phyloP scores from a whole-genome alignment of 345 rosid genomes.

The Cardamine resedifolia region DNA sequence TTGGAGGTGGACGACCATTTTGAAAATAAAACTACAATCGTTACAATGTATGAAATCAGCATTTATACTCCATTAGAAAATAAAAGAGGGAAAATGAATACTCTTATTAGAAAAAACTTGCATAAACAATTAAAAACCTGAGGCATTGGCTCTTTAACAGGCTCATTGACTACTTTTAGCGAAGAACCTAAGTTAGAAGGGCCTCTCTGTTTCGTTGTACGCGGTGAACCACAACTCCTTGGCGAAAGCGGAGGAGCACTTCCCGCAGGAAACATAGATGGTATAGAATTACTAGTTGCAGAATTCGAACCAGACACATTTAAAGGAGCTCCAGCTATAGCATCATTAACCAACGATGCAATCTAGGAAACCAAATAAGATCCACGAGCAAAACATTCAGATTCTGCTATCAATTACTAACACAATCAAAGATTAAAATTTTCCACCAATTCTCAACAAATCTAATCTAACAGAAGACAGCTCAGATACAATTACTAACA shows the following conservation, averaged over 20 bases:
- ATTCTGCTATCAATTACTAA: background rate
- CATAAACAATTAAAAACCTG: conserved; percentile 54
- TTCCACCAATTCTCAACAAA: background rate
- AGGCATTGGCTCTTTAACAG: conserved; percentile 81
- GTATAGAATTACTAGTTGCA: conserved; percentile 59
- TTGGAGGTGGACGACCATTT: conserved; percentile 81
- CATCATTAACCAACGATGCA: conserved; percentile 72
- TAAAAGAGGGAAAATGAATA: conserved; percentile 2
- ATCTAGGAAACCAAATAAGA: conserved; percentile 44
- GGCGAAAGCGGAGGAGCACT: conserved; percentile 98
- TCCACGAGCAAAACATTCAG: background rate
- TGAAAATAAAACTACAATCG: conserved; percentile 85
- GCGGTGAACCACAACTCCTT: conserved; percentile 91
- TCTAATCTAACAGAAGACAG: background rate
- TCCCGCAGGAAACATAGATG: conserved; percentile 96
- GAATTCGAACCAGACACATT: conserved; percentile 62
- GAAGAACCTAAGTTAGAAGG: conserved; percentile 89
- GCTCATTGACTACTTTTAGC: conserved; percentile 73
- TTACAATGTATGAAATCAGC: conserved; percentile 22
- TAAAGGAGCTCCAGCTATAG: conserved; percentile 71
- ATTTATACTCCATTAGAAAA: background rate
- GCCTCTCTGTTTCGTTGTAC: conserved; percentile 60
- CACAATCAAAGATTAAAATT: background rate
- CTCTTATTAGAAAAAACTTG: background rate
- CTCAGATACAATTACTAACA: background rate